Conservation (phyloP, 2,329 filamentous ascomycete genomes). For the Parafenestella ontariensis region DNA sequence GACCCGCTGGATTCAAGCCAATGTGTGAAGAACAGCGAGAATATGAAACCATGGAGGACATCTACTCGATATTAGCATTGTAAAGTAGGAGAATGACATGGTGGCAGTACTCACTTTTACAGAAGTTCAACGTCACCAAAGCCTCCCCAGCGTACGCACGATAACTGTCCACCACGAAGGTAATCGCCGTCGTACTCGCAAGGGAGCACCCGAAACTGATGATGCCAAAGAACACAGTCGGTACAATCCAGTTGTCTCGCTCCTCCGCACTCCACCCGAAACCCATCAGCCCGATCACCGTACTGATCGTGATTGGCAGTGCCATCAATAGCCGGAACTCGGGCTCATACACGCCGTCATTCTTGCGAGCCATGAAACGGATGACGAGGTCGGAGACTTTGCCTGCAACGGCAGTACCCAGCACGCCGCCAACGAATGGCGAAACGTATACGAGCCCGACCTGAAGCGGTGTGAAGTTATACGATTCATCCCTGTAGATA, state of each 20-base stretch:
- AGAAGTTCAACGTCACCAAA: constrained; percentile 91
- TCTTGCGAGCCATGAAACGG: constrained; percentile 78
- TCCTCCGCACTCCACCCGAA: constrained; percentile 91
- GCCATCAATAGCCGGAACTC: constrained; percentile 76
- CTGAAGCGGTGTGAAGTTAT: constrained; percentile 82
- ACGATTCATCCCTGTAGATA: constrained; percentile 75
- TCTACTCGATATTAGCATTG: constrained; percentile 53
- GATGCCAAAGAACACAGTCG: constrained; percentile 90
- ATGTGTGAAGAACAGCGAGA: constrained; percentile 71
- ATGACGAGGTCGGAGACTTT: constrained; percentile 87
- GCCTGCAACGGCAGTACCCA: constrained; percentile 91
- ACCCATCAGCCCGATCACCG: constrained; percentile 86
- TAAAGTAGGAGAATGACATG: constrained; percentile 2
- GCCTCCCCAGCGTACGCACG: constrained; percentile 93
- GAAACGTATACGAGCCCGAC: constrained; percentile 89
- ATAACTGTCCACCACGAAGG: constrained; percentile 93
- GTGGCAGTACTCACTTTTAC: constrained; percentile 69
- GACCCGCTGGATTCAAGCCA: constrained; percentile 82
- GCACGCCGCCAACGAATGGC: constrained; percentile 74
- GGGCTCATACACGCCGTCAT: constrained; percentile 94
- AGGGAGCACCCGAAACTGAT: constrained; percentile 92
- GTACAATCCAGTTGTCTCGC: constrained; percentile 83
- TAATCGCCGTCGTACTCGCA: constrained; percentile 89
- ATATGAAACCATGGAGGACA: constrained; percentile 87
- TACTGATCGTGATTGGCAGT: constrained; percentile 77